Evolutionary conservation across 192 early-diverging fungal genomes (phyloP).

Genomic region (Kappamyces sp.): DNA sequence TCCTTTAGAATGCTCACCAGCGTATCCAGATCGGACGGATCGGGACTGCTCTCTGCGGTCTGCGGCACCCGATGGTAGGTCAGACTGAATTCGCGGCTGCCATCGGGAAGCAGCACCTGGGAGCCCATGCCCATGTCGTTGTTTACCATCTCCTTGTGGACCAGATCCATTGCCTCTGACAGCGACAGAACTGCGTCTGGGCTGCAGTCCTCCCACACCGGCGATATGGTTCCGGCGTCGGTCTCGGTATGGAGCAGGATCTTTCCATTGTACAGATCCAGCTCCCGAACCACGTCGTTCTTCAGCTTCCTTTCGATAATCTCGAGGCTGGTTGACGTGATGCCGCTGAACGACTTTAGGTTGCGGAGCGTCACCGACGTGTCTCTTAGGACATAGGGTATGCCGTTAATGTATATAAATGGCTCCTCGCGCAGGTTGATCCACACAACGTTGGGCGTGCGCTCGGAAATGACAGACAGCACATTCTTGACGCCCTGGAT

Average conservation of each 20-base stretch:
- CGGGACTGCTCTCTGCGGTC: constrained; percentile 55
- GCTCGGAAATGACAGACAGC: constrained; percentile 22
- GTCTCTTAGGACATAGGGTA: constrained; percentile 61
- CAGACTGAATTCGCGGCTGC: constrained; percentile 7
- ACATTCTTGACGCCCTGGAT: constrained; percentile 50
- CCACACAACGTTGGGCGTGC: constrained; percentile 38
- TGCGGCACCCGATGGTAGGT: constrained; percentile 51
- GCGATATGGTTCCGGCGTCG: constrained; percentile 32
- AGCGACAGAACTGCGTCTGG: constrained; percentile 46
- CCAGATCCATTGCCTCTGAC: constrained; percentile 38
- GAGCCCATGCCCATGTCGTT: neutral
- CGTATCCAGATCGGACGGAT: constrained; percentile 48
- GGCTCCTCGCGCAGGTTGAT: constrained; percentile 66
- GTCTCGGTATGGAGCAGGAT: constrained; percentile 52
- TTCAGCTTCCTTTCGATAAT: constrained; percentile 48
- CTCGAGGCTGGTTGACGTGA: constrained; percentile 45
- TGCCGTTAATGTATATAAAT: constrained; percentile 58
- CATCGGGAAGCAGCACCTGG: constrained; percentile 14
- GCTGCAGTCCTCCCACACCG: constrained; percentile 57
- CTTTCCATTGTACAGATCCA: constrained; percentile 38
- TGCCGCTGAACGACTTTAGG: constrained; percentile 53
- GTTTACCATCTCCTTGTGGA: constrained; percentile 27
- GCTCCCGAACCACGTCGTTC: constrained; percentile 48
- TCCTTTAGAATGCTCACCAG: constrained; percentile 38
- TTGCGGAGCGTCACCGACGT: constrained; percentile 53